These are phyloP conservation scores for Suhomyces anneliseae DNA, from an alignment of 1,139 yeast species.

Conservation along the genomic window DNA sequence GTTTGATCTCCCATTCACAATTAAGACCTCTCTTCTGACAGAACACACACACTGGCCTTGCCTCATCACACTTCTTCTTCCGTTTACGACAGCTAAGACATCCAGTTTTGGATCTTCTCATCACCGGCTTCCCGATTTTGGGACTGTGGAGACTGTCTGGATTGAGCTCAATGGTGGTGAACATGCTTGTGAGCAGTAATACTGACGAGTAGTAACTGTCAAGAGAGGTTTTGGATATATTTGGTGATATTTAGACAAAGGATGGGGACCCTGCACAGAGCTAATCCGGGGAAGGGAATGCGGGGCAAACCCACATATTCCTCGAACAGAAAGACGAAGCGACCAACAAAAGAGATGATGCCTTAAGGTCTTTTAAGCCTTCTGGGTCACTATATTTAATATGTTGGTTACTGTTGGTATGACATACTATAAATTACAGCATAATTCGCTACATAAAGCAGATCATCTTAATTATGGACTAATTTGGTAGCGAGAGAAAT, in stretches of 20 bases:
- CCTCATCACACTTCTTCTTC: slow-evolving; percentile 42
- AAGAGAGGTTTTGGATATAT: too few species aligned
- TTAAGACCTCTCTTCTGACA: slow-evolving; percentile 25
- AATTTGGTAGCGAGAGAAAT: too few species aligned
- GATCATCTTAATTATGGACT: too few species aligned
- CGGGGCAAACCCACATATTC: neutral
- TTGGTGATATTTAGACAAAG: too few species aligned
- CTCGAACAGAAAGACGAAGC: neutral
- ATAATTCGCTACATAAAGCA: too few species aligned
- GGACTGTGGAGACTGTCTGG: neutral
- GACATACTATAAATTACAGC: too few species aligned
- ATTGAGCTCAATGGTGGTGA: slow-evolving; percentile 1
- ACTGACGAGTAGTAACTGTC: neutral
- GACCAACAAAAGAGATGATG: neutral
- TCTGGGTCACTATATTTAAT: too few species aligned
- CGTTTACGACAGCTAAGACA: slow-evolving; percentile 40
- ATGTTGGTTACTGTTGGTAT: too few species aligned
- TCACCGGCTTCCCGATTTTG: slow-evolving; percentile 13
- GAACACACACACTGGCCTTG: slow-evolving; percentile 32
- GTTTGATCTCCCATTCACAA: slow-evolving; percentile 29
- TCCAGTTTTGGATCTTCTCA: slow-evolving; percentile 41
- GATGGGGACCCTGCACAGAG: neutral
- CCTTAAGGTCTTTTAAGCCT: too few species aligned
- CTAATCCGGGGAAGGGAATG: neutral
- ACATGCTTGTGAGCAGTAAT: neutral